Percentiles rank a stretch among this genome's conserved stretches.
Conservation (phyloP, 1,284 basidiomycete genomes). For the Moniliophthora roreri region DNA sequence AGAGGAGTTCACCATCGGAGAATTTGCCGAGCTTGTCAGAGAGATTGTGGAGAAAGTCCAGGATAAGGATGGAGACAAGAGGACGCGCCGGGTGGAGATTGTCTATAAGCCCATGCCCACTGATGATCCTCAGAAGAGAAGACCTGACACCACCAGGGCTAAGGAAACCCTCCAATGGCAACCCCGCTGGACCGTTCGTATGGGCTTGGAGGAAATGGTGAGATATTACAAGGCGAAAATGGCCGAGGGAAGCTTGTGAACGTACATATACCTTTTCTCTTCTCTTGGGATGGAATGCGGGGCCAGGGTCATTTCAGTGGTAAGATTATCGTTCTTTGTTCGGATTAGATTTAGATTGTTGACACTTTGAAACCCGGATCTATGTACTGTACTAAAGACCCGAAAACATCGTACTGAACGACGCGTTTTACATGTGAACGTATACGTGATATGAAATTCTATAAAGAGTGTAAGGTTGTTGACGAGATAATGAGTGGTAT, state of each 20-base stretch:
- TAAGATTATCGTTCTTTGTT: background rate
- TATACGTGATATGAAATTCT: too few species aligned
- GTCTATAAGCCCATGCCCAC: conserved; percentile 85
- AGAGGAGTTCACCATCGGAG: conserved; percentile 93
- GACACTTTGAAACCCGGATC: background rate
- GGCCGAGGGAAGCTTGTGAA: conserved; percentile 73
- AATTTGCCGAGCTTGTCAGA: conserved; percentile 86
- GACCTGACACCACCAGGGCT: conserved; percentile 91
- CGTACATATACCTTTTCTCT: background rate
- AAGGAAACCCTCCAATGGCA: conserved; percentile 88
- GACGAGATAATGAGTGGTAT: background rate
- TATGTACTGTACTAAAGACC: background rate
- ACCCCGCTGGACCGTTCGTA: conserved; percentile 87
- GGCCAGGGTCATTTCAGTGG: too few species aligned
- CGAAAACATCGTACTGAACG: too few species aligned
- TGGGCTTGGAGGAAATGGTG: conserved; percentile 94
- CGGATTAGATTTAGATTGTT: background rate
- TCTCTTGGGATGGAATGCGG: too few species aligned
- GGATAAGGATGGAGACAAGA: conserved; percentile 71
- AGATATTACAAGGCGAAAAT: conserved; percentile 88
- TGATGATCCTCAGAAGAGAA: conserved; percentile 93
- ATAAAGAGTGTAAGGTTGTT: background rate
- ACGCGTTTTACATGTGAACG: background rate
- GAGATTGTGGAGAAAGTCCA: conserved; percentile 90
- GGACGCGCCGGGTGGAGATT: conserved; percentile 63